Evolutionary conservation across 2,329 filamentous ascomycete genomes (phyloP), one percentile per base, ranked within the genome.

Genomic region (Lasiodiplodia sp.): DNA sequence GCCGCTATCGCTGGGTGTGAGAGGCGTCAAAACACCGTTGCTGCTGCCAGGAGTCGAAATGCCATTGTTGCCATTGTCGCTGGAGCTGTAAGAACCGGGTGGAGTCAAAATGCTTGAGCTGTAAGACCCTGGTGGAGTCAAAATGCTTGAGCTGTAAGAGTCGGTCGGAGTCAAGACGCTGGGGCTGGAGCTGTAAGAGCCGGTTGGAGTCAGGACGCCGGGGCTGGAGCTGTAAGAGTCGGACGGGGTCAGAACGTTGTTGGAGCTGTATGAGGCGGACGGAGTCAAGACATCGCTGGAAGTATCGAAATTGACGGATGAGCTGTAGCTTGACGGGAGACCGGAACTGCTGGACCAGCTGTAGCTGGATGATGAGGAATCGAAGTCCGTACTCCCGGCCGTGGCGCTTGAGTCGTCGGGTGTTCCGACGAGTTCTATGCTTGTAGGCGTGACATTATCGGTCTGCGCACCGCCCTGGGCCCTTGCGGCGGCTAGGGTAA

Each of bases 401-500:
- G 40, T 14, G 14, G 5, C 5, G 14, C 40, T 44, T 7, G 40
- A 44, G 40, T 28, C 28, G 28, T 28, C 28, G 28, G 28, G 28
- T 28, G 28, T 28, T 28, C 28, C 28, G 28, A 28, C 31, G 31
- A 34, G 31, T 34, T 21, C 23, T 4, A 44, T 25, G 51, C 25
- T 14, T 21, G 58, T 16, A 3, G 38, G 31, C 12, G 21, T 47
- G 21, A 40, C 40, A 25, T 21, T 31, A n/a, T 31, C 18, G 18
- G 53, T 34, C n/a, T 34, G 10, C 25, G 16, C 25, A 2, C 23
- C 18, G n/a, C 10, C 25, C 63, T 66, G 63, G n/a, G 63, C 49
- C 5, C 37, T 37, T 8, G 63, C 63, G 7, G 63, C 63, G 25
- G 51, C 63, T 25, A 66, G 37, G 63, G 23, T 28, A 14, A 66